Conservation (phyloP, 2,329 filamentous ascomycete species). For the Diaporthe citriasiana region DNA sequence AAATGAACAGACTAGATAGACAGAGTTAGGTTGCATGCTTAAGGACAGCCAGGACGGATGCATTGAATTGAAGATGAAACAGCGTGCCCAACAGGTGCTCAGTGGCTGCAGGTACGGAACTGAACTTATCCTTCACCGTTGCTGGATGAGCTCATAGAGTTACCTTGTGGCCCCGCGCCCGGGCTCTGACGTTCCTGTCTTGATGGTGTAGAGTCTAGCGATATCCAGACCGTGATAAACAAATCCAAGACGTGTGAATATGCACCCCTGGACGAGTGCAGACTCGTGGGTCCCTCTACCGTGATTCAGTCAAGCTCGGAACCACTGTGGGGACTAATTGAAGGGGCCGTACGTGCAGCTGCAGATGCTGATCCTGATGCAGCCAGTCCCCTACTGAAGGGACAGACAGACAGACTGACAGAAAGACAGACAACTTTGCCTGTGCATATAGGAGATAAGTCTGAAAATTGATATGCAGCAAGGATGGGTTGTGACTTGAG, state of each 20-base stretch:
- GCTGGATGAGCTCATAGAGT: not conserved
- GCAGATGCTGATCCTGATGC: not conserved
- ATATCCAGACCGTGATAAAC: not conserved
- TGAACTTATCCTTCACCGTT: not conserved
- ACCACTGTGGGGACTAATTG: not conserved
- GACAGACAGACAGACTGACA: not conserved
- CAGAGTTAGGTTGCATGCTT: not conserved
- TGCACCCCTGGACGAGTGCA: constrained; percentile 3
- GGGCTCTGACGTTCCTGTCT: not conserved
- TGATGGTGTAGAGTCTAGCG: not conserved
- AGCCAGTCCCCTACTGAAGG: too few relatives aligned
- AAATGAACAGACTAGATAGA: not conserved
- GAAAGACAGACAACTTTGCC: not conserved
- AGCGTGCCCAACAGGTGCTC: not conserved
- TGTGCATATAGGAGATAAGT: not conserved
- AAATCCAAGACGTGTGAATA: not conserved
- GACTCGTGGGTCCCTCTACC: constrained; percentile 1
- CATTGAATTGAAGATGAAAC: constrained; percentile 2
- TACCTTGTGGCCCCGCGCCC: not conserved
- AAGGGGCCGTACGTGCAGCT: constrained; percentile 11
- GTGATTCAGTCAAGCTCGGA: constrained; percentile 3
- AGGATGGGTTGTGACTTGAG: not conserved
- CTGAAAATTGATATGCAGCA: not conserved
- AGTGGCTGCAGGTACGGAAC: constrained; percentile 4
- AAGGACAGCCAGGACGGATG: not conserved